Evolutionary conservation across 1,139 yeast species (phyloP).

Genomic region (Yamadazyma epiphylla): DNA sequence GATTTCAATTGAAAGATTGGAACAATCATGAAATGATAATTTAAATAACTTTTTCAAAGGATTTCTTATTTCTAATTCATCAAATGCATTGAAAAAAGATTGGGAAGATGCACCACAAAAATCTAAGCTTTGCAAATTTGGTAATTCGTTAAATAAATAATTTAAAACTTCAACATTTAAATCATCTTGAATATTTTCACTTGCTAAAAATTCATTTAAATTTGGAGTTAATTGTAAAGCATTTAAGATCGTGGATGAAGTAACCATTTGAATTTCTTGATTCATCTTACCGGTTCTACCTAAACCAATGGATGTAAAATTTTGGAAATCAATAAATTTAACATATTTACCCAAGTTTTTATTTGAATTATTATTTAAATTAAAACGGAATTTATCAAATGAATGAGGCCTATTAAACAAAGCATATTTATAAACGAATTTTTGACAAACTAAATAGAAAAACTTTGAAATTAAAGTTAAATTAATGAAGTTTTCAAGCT

Average conservation of each 20-base stretch:
- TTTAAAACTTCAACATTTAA: conserved; percentile 60
- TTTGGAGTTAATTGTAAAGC: conserved; percentile 66
- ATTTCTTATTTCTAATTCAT: conserved; percentile 19
- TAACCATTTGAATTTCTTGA: conserved; percentile 87
- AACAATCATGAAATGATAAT: conserved; percentile 84
- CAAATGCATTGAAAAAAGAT: conserved; percentile 62
- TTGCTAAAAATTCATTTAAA: conserved; percentile 72
- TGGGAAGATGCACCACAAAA: conserved; percentile 85
- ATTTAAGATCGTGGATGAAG: conserved; percentile 62
- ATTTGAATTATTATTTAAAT: conserved; percentile 46
- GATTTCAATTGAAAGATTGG: conserved; percentile 60
- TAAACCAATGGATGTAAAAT: conserved; percentile 84
- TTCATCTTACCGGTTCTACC: conserved; percentile 91
- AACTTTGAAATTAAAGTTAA: conserved; percentile 26
- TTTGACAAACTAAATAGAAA: conserved; percentile 28
- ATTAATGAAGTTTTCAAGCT: conserved; percentile 39
- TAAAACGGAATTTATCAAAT: conserved; percentile 65
- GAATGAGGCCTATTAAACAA: conserved; percentile 79
- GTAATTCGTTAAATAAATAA: conserved; percentile 56
- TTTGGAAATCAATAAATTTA: conserved; percentile 79
- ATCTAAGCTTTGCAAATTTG: conserved; percentile 66
- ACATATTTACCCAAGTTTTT: conserved; percentile 56
- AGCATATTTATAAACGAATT: conserved; percentile 61
- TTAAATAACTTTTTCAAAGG: conserved; percentile 39
- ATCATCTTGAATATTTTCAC: conserved; percentile 85